A percentile compares a stretch with the other conserved stretches of the same genome.
Evolutionary conservation across 2,329 filamentous ascomycete species (phyloP).

Genomic region (Colletotrichum sp.): DNA sequence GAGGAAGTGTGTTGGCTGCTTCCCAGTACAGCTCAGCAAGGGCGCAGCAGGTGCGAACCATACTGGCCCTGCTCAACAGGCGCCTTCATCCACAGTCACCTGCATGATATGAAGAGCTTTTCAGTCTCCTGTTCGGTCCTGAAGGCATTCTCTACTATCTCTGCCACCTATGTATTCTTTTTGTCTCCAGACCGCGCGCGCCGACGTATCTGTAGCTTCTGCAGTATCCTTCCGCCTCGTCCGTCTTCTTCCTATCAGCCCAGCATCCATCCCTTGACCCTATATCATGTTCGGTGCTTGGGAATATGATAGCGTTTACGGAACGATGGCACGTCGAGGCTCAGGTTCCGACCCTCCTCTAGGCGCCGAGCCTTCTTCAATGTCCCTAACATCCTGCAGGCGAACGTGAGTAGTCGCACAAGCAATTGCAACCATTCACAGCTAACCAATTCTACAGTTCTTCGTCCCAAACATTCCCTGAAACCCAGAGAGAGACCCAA

Average conservation of each 20-base stretch:
- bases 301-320: not conserved
- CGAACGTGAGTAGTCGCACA: not conserved
- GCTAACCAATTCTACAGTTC: not conserved
- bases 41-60: not conserved
- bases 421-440: not conserved
- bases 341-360: not conserved
- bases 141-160: not conserved
- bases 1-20: not conserved
- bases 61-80: not conserved
- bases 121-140: not conserved
- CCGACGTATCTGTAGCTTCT: not conserved
- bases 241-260: not conserved
- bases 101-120: not conserved
- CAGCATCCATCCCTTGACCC: not conserved
- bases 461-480: not conserved
- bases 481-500: not conserved
- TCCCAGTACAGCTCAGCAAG: not conserved
- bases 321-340: not conserved
- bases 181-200: not conserved
- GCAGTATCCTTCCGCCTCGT: not conserved
- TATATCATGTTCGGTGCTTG: not conserved
- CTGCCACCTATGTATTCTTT: not conserved
- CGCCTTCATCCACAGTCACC: not conserved
- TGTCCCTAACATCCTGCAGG: not conserved
- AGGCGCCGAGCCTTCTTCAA: not conserved